Conservation (phyloP, 2,329 filamentous ascomycete genomes). For the Xylariaceae sp. region DNA sequence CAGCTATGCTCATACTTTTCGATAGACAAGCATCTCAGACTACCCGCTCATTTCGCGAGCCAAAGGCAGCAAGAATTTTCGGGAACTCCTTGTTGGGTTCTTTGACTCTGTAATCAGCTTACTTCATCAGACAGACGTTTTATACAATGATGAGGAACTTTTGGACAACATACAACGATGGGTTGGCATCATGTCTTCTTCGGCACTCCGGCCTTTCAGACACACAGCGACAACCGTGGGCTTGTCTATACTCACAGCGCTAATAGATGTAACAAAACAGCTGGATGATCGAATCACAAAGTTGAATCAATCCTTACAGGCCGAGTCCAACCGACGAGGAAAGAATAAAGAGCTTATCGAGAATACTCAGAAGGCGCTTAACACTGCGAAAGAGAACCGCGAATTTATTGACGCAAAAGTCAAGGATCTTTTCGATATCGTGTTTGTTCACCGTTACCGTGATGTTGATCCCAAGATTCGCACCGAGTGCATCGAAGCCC, state of each 20-base stretch:
- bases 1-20: constrained; percentile 49
- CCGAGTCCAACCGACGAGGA: constrained; percentile 71
- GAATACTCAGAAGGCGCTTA: constrained; percentile 73
- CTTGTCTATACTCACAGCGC: constrained; percentile 76
- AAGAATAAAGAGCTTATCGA: constrained; percentile 80
- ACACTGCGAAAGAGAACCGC: constrained; percentile 72
- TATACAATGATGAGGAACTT: constrained; percentile 78
- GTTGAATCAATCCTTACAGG: constrained; percentile 78
- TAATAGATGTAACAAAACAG: constrained; percentile 75
- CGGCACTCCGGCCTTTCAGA: constrained; percentile 84
- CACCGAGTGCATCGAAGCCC: constrained; percentile 82
- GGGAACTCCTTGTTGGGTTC: constrained; percentile 77
- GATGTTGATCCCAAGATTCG: constrained; percentile 91
- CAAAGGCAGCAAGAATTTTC: constrained; percentile 78
- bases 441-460: constrained; percentile 94
- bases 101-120: constrained; percentile 77
- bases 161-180: constrained; percentile 90
- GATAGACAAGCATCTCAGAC: constrained; percentile 74
- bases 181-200: constrained; percentile 90
- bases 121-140: constrained; percentile 78
- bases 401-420: constrained; percentile 74
- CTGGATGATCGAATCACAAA: constrained; percentile 76
- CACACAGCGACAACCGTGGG: constrained; percentile 91
- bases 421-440: constrained; percentile 85
- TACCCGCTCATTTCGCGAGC: constrained; percentile 89